Percentiles rank a stretch among this genome's conserved stretches.
These are phyloP conservation scores for Zostera marina DNA, from an alignment of 116 monocot genomes.

Conservation along the genomic window DNA sequence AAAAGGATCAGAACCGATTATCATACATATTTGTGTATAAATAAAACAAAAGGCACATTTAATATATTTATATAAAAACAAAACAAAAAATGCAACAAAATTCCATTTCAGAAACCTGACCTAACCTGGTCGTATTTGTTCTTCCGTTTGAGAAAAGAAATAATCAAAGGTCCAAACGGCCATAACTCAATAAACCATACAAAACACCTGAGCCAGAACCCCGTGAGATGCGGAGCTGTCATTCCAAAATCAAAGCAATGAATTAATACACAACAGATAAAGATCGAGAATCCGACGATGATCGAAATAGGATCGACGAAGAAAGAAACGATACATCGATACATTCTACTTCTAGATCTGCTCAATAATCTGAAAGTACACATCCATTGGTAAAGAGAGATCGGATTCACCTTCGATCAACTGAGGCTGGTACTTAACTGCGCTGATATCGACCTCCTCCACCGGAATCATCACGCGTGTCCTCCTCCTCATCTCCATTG, in stretches of 20 bases:
- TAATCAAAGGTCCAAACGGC: slow-evolving; percentile 31
- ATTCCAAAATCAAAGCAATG: neutral
- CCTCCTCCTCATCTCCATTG: slow-evolving; percentile 26
- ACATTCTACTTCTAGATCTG: no score
- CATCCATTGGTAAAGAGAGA: neutral
- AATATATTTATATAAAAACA: no score
- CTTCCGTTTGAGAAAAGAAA: slow-evolving; percentile 46
- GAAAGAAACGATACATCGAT: neutral
- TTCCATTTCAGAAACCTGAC: slow-evolving; percentile 6
- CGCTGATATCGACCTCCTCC: slow-evolving; percentile 59
- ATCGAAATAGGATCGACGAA: neutral
- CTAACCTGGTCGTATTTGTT: slow-evolving; percentile 49
- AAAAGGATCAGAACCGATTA: neutral
- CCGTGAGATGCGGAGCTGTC: slow-evolving; percentile 76
- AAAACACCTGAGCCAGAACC: slow-evolving; percentile 45
- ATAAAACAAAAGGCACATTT: no score
- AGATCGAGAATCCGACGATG: neutral
- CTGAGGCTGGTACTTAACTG: slow-evolving; percentile 46
- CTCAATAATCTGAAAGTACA: no score
- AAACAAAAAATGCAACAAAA: neutral
- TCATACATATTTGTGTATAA: no score
- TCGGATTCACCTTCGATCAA: slow-evolving; percentile 24
- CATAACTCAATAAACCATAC: slow-evolving; percentile 59
- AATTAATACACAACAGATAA: neutral
- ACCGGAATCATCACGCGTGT: slow-evolving; percentile 47